A percentile compares a stretch with the other conserved stretches of the same genome.
Conservation (phyloP, 1,284 basidiomycete species). For the Microstroma glucosiphilum region DNA sequence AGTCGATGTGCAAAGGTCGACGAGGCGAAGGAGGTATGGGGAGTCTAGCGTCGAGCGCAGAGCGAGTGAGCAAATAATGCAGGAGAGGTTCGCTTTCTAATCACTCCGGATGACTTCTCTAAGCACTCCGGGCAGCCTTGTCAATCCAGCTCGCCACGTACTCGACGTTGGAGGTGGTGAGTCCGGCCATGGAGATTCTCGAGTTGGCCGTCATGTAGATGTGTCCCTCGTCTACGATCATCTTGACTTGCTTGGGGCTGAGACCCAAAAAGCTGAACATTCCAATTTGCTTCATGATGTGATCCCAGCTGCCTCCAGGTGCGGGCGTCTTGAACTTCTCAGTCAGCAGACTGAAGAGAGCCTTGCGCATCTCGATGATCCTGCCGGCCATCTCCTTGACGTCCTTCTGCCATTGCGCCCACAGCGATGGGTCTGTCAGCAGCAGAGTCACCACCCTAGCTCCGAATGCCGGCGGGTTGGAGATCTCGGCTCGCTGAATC, state of each 20-base stretch:
- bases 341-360: slow-evolving; percentile 70
- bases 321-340: slow-evolving; percentile 76
- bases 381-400: slow-evolving; percentile 85
- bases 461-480: slow-evolving; percentile 82
- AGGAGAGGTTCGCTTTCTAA: too few species aligned
- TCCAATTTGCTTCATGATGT: slow-evolving; percentile 54
- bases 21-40: too few species aligned
- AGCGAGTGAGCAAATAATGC: too few species aligned
- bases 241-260: slow-evolving; percentile 60
- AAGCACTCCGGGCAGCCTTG: too few species aligned
- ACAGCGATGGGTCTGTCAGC: slow-evolving; percentile 62
- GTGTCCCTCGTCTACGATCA: slow-evolving; percentile 69
- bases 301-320: slow-evolving; percentile 63
- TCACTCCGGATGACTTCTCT: too few species aligned
- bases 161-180: slow-evolving; percentile 68
- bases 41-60: too few species aligned
- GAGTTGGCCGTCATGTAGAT: slow-evolving; percentile 82
- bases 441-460: slow-evolving; percentile 66
- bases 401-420: slow-evolving; percentile 81
- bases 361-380: slow-evolving; percentile 81
- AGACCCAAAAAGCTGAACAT: slow-evolving; percentile 49
- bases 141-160: slow-evolving; percentile 48
- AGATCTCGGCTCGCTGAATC: slow-evolving; percentile 82
- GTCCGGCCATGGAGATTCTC: slow-evolving; percentile 80
- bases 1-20: too few species aligned